Evolutionary conservation across 164 flowering plant species (phyloP).

Genomic region (Protea cynaroides): DNA sequence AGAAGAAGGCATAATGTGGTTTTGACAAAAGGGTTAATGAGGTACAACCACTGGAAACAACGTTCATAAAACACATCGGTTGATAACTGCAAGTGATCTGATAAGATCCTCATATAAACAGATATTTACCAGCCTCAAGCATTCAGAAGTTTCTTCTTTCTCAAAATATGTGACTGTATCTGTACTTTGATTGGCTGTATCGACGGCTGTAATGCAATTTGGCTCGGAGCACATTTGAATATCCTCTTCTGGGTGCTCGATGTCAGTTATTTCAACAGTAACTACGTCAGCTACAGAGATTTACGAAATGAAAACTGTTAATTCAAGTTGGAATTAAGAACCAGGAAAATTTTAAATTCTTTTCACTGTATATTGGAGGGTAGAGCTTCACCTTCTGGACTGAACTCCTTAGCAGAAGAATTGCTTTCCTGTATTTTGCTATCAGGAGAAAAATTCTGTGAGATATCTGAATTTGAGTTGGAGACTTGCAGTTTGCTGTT

Average conservation of each 20-base stretch:
- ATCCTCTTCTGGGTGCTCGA: constrained; percentile 17
- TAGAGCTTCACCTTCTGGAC: constrained; percentile 36
- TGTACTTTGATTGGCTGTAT: constrained; percentile 18
- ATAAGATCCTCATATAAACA: constrained; percentile 1
- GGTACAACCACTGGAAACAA: constrained; percentile 2
- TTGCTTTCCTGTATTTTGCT: constrained; percentile 14
- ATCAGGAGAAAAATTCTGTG: constrained; percentile 16
- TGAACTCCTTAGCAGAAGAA: constrained; percentile 13
- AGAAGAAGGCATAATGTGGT: constrained; percentile 1
- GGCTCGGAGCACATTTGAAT: constrained; percentile 22
- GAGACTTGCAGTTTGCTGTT: constrained; percentile 16
- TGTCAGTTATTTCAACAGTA: constrained; percentile 20
- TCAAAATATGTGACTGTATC: constrained; percentile 17
- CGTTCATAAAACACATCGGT: background rate
- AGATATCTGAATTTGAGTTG: constrained; percentile 12
- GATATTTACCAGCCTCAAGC: constrained; percentile 31
- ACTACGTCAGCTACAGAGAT: constrained; percentile 28
- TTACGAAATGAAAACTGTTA: background rate
- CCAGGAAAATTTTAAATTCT: background rate
- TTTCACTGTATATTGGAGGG: constrained; percentile 3
- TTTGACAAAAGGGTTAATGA: constrained; percentile 1
- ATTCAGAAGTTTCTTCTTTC: constrained; percentile 17
- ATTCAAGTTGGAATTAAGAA: background rate
- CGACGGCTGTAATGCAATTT: constrained; percentile 8
- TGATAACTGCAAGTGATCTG: background rate